Conservation (phyloP, 805 yeast species). For the Cyberlindnera petersonii region DNA sequence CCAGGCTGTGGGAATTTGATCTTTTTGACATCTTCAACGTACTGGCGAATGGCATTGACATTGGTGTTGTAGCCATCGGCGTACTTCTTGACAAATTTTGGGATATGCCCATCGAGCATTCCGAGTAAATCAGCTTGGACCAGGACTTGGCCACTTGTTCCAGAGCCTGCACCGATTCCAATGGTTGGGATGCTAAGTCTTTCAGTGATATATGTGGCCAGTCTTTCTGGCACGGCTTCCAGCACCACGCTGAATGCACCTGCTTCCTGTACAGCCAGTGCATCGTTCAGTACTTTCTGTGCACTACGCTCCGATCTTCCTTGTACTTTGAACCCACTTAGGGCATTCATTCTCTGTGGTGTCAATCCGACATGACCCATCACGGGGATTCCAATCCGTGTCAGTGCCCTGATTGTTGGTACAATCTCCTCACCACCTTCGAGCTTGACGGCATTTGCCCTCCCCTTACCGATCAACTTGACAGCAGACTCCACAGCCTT, state of each 20-base stretch:
- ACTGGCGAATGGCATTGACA: conserved; percentile 47
- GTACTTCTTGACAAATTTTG: conserved; percentile 77
- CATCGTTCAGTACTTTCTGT: conserved; percentile 55
- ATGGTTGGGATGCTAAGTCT: conserved; percentile 71
- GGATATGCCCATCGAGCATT: conserved; percentile 50
- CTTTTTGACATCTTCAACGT: conserved; percentile 54
- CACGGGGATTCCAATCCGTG: conserved; percentile 77
- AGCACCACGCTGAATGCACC: conserved; percentile 75
- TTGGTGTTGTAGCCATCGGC: conserved; percentile 47
- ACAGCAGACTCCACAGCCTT: conserved; percentile 62
- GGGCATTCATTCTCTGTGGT: conserved; percentile 75
- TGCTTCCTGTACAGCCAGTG: conserved; percentile 61
- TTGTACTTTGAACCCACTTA: conserved; percentile 89
- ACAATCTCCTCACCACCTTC: conserved; percentile 72
- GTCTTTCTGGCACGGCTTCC: conserved; percentile 79
- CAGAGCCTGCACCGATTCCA: conserved; percentile 93
- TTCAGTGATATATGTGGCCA: conserved; percentile 63
- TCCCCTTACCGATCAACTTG: conserved; percentile 46
- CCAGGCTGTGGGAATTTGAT: conserved; percentile 57
- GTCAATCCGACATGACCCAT: conserved; percentile 91
- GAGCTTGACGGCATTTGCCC: conserved; percentile 71
- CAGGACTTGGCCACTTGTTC: conserved; percentile 83
- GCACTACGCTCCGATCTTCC: conserved; percentile 61
- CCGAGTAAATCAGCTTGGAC: conserved; percentile 86
- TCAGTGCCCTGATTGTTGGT: conserved; percentile 50